Percentiles rank a stretch among this genome's conserved stretches.
These are phyloP conservation scores for Stereocaulon alpinum DNA, from an alignment of 495 filamentous ascomycete species.

Conservation along the genomic window DNA sequence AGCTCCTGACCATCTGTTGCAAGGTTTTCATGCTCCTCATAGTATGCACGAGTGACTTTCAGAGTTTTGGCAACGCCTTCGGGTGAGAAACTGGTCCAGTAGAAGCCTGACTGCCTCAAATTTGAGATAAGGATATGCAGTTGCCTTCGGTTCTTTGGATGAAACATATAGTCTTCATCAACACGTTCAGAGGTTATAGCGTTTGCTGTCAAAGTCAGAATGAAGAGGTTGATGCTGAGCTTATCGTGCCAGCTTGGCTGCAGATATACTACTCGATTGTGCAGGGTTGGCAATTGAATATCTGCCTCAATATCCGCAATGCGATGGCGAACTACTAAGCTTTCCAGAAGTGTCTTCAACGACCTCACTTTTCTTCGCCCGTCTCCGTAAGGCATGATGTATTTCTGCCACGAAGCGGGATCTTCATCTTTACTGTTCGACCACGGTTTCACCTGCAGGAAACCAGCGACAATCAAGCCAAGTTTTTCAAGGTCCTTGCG, in stretches of 20 bases:
- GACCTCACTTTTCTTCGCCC: slow-evolving; percentile 48
- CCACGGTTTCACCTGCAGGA: slow-evolving; percentile 73
- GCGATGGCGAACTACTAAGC: slow-evolving; percentile 71
- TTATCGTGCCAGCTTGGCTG: slow-evolving; percentile 78
- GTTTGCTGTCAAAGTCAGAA: slow-evolving; percentile 70
- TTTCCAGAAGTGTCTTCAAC: slow-evolving; percentile 59
- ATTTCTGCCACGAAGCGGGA: slow-evolving; percentile 56
- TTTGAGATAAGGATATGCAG: slow-evolving; percentile 63
- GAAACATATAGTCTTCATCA: slow-evolving; percentile 83
- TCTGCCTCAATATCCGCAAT: slow-evolving; percentile 57
- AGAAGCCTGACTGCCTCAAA: slow-evolving; percentile 78
- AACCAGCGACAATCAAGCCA: slow-evolving; percentile 57
- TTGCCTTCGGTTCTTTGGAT: slow-evolving; percentile 54
- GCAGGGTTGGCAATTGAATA: slow-evolving; percentile 54
- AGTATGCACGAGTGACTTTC: slow-evolving; percentile 52
- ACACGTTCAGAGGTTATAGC: slow-evolving; percentile 78
- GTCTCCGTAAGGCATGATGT: slow-evolving; percentile 57
- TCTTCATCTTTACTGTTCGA: slow-evolving; percentile 40
- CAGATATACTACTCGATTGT: slow-evolving; percentile 61
- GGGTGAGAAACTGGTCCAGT: slow-evolving; percentile 67
- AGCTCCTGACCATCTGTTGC: slow-evolving; percentile 39
- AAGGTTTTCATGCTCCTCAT: slow-evolving; percentile 41
- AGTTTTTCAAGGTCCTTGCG: slow-evolving; percentile 65
- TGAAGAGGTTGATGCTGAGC: slow-evolving; percentile 74
- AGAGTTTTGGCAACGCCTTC: slow-evolving; percentile 52